phyloP scores from a whole-genome alignment of 331 rosid species.

The Saraca asoca region DNA sequence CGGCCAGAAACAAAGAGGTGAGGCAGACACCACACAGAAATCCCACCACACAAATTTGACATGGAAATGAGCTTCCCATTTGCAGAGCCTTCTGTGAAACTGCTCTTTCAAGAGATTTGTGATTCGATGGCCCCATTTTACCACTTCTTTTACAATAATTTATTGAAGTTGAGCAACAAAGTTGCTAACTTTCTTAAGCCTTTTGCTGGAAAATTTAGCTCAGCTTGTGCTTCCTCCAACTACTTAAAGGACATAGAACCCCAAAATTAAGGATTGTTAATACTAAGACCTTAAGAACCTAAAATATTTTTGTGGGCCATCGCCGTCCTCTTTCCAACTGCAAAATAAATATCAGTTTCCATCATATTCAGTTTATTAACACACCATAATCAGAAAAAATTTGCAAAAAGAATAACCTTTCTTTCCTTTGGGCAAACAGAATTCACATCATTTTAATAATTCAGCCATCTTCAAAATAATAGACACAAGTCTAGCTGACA shows the following conservation, averaged over 20 bases:
- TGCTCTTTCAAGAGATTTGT: constrained; percentile 66
- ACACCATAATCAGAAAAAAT: constrained; percentile 12
- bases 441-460: constrained; percentile 8
- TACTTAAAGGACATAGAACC: constrained; percentile 14
- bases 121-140: constrained; percentile 56
- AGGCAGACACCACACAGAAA: constrained; percentile 85
- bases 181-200: constrained; percentile 17
- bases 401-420: background rate
- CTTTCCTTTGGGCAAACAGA: background rate
- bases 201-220: constrained; percentile 27
- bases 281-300: constrained; percentile 39
- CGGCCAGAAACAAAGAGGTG: constrained; percentile 69
- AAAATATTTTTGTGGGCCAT: constrained; percentile 46
- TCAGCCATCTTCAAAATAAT: background rate
- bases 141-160: constrained; percentile 12
- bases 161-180: background rate
- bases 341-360: constrained; percentile 31
- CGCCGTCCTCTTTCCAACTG: constrained; percentile 40
- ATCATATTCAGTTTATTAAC: constrained; percentile 24
- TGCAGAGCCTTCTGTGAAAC: constrained; percentile 88
- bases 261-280: constrained; percentile 31
- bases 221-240: constrained; percentile 40
- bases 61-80: constrained; percentile 78
- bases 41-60: constrained; percentile 89
- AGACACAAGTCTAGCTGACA: background rate